Base-by-base conservation (phyloP, 192 early-diverging fungal species). In the Coemansia sp. region DNA sequence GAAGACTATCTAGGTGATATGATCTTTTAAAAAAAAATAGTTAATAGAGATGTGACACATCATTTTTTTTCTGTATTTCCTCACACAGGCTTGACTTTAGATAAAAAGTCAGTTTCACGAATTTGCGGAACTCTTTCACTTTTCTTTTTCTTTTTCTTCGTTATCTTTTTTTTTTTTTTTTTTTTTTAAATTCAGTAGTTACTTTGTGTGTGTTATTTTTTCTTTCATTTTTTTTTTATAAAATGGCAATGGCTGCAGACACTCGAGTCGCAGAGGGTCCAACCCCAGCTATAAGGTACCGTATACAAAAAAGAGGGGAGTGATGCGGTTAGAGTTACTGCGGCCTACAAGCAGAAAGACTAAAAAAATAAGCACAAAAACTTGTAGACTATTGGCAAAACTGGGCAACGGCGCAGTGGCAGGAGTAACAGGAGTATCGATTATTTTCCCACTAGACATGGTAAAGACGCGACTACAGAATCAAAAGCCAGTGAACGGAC, bases 401-500 rank as follows among this genome's bases (percentile, higher is more conserved):
- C 79, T 90, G 31, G 86, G 74, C 42, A 86, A 86, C 49, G 89
- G 89, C 41, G 89, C 89, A 9, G 68, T 90, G 15, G 89, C 89
- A 1, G 89, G 89, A 11, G 85, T 90, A 61, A 84, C 84, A 1
- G 89, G 89, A 24, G 86, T 87, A 2, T 79, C 87, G 67, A 87
- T 88, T 40, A 87, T 90, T 40, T 90, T 88, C 61, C 89, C 89
- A 8, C 78, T 90, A 18, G 91, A 92, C 80, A 90, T 92, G 80
- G 89, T 92, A 62, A 92, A 92, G 74, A 90, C 91, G 46, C 85
- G 84, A 40, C 78, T 91, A 70, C 90, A 91, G 65, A 91, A 87
- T 66, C 88, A 89, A 61, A 86, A 84, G 44, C 75, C 66, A 2
- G 68, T 74, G 12, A n/a, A 70, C 63, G 87, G 88, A 47, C 78